A percentile compares a stretch with the other conserved stretches of the same genome.
These are phyloP conservation scores for Pythium angustatum DNA, from an alignment of 352 stramenopile species.

Conservation along the genomic window DNA sequence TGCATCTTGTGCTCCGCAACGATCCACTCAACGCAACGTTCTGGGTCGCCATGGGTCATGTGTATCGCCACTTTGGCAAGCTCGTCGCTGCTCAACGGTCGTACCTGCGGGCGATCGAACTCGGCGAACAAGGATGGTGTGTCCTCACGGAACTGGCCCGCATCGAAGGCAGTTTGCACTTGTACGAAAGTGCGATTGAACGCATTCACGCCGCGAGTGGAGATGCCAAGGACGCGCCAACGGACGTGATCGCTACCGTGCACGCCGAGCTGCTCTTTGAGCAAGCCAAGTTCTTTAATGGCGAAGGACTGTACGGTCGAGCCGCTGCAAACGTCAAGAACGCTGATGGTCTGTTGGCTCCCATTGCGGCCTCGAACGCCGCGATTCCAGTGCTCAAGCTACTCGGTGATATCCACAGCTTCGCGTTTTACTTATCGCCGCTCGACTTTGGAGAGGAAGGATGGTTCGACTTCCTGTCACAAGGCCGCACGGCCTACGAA, in stretches of 20 bases:
- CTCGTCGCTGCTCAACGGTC: constrained; percentile 76
- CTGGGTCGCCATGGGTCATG: constrained; percentile 76
- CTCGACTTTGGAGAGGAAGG: constrained; percentile 42
- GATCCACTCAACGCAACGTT: constrained; percentile 60
- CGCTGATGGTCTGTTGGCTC: constrained; percentile 49
- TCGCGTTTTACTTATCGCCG: constrained; percentile 81
- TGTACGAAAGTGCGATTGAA: constrained; percentile 72
- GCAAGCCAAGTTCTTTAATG: constrained; percentile 75
- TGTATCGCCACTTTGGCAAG: constrained; percentile 83
- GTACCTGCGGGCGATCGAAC: constrained; percentile 73
- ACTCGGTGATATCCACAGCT: constrained; percentile 79
- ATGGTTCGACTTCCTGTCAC: constrained; percentile 68
- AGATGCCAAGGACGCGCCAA: background rate
- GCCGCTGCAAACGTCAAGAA: constrained; percentile 62
- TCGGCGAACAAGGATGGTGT: constrained; percentile 67
- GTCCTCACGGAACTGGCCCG: constrained; percentile 77
- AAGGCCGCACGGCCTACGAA: constrained; percentile 61
- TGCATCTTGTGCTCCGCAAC: constrained; percentile 77
- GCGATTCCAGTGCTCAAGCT: constrained; percentile 45
- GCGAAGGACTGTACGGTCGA: constrained; percentile 73
- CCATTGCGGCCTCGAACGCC: background rate
- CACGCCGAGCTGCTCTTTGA: constrained; percentile 75
- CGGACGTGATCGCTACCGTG: constrained; percentile 51
- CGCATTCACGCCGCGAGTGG: constrained; percentile 48
- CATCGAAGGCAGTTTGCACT: constrained; percentile 68